Evolutionary conservation across 345 rosid genomes (phyloP).

Genomic region (Hirschfeldia incana): DNA sequence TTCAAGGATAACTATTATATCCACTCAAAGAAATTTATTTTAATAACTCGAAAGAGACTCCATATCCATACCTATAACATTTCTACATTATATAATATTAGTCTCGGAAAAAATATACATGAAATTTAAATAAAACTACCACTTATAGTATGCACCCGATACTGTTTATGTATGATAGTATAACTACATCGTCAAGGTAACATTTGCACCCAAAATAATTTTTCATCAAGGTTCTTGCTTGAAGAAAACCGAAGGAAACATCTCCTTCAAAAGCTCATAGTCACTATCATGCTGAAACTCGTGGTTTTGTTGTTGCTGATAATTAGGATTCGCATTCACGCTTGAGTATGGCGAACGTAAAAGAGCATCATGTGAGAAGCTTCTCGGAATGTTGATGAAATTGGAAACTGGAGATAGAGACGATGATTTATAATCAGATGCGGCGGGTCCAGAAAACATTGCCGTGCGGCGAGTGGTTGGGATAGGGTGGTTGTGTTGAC

Average conservation of each 20-base stretch:
- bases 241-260: conserved; percentile 67
- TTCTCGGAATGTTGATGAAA: conserved; percentile 34
- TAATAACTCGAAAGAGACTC: neutral
- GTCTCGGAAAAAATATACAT: neutral
- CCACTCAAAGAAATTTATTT: neutral
- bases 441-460: conserved; percentile 40
- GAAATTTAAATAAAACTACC: conserved; percentile 17
- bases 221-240: neutral
- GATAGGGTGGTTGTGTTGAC: conserved; percentile 78
- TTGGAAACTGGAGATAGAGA: conserved; percentile 22
- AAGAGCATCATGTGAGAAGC: conserved; percentile 44
- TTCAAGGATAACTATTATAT: too few relatives aligned
- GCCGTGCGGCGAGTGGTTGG: conserved; percentile 59
- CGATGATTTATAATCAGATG: conserved; percentile 17
- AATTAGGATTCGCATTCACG: conserved; percentile 29
- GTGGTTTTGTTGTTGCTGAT: conserved; percentile 36
- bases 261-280: conserved; percentile 74
- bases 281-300: conserved; percentile 46
- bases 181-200: neutral
- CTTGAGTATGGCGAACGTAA: conserved; percentile 24
- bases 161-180: conserved; percentile 5
- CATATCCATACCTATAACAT: neutral
- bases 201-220: neutral
- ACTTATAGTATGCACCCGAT: conserved; percentile 23
- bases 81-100: neutral